Conservation (phyloP, 345 rosid species). For the Draba incana region DNA sequence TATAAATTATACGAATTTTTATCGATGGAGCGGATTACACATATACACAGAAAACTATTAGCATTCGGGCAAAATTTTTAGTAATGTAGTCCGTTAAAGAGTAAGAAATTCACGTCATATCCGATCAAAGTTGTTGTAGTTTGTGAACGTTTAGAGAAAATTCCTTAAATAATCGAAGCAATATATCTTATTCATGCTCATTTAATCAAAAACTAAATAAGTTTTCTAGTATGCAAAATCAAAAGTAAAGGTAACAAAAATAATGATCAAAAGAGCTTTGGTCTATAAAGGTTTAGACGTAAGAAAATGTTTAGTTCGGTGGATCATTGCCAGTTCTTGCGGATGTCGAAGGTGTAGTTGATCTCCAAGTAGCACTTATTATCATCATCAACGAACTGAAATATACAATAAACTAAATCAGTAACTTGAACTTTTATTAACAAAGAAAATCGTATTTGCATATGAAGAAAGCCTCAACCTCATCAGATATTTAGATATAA, state of each 20-base stretch:
- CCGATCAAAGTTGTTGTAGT: not conserved
- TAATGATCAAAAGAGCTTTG: constrained; percentile 22
- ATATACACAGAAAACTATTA: too few relatives aligned
- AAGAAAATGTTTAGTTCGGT: constrained; percentile 7
- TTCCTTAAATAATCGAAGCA: constrained; percentile 1
- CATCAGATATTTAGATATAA: not conserved
- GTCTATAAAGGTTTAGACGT: constrained; percentile 20
- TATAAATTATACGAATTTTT: too few relatives aligned
- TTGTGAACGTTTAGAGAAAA: constrained; percentile 3
- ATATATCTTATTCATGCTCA: constrained; percentile 29
- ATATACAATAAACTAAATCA: constrained; percentile 11
- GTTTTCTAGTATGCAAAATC: constrained; percentile 18
- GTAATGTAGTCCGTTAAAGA: too few relatives aligned
- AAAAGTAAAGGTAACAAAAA: constrained; percentile 14
- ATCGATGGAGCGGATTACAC: too few relatives aligned
- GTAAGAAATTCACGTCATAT: too few relatives aligned
- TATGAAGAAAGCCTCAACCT: not conserved
- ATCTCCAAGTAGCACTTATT: constrained; percentile 84
- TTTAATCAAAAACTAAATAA: constrained; percentile 23
- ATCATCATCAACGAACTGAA: constrained; percentile 85
- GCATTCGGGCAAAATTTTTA: too few relatives aligned
- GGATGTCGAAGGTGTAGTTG: constrained; percentile 89
- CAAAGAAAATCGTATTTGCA: not conserved
- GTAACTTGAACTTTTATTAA: not conserved
- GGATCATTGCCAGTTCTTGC: constrained; percentile 65